Evolutionary conservation across 495 filamentous ascomycete species (phyloP).

Genomic region (Collariella sp.): DNA sequence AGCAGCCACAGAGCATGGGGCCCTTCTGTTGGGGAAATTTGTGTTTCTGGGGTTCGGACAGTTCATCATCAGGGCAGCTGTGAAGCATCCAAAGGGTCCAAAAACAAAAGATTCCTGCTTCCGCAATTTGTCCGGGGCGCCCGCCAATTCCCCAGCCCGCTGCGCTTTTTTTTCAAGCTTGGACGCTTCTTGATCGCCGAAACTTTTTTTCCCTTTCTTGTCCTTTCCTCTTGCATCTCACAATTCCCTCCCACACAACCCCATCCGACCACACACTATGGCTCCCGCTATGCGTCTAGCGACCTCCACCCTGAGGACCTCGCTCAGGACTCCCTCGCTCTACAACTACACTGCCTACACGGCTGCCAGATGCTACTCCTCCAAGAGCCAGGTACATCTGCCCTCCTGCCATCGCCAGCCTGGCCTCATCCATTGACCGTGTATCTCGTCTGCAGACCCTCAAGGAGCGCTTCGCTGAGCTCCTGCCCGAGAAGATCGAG

Average conservation of each 20-base stretch:
- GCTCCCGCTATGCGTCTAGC: conserved; percentile 70
- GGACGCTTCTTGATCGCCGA: conserved; percentile 13
- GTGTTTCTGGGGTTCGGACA: too few relatives aligned
- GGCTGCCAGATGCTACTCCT: conserved; percentile 79
- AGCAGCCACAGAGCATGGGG: neutral
- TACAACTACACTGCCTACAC: conserved; percentile 64
- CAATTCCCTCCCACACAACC: conserved; percentile 14
- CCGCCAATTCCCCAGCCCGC: conserved; percentile 5
- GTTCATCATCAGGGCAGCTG: too few relatives aligned
- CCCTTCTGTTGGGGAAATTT: neutral
- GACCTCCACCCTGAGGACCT: conserved; percentile 65
- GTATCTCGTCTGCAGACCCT: conserved; percentile 55
- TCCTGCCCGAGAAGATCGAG: conserved; percentile 91
- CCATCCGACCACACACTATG: conserved; percentile 47
- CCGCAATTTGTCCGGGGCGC: conserved; percentile 18
- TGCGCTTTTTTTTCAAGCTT: conserved; percentile 27
- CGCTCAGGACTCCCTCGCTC: conserved; percentile 52
- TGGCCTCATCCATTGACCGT: conserved; percentile 27
- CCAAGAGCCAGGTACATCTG: conserved; percentile 70
- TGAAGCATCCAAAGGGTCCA: too few relatives aligned
- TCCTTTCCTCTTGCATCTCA: conserved; percentile 19
- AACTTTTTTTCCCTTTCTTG: conserved; percentile 20
- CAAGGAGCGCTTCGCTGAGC: conserved; percentile 96
- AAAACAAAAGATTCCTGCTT: too few relatives aligned
- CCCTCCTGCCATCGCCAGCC: conserved; percentile 11